phyloP scores from a whole-genome alignment of 192 early-diverging fungal genomes.

The Pilobolus umbonatus region DNA sequence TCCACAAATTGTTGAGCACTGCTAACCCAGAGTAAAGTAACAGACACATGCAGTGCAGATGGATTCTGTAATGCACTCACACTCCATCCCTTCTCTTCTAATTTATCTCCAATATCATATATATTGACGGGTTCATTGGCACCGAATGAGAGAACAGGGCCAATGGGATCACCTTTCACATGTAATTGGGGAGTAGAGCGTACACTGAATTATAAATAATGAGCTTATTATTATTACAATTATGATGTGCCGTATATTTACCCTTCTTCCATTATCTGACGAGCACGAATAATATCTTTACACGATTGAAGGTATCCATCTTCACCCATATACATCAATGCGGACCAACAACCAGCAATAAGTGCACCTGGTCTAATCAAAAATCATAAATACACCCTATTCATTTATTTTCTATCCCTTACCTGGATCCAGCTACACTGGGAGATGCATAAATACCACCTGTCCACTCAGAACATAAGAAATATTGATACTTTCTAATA shows the following conservation, averaged over 20 bases:
- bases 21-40: constrained; percentile 75
- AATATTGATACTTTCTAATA: constrained; percentile 90
- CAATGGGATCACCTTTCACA: constrained; percentile 79
- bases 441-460: constrained; percentile 97
- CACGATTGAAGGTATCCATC: constrained; percentile 81
- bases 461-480: constrained; percentile 85
- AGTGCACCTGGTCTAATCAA: constrained; percentile 72
- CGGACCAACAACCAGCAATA: constrained; percentile 95
- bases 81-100: constrained; percentile 80
- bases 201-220: constrained; percentile 32
- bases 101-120: constrained; percentile 78
- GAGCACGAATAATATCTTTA: constrained; percentile 72
- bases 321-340: constrained; percentile 84
- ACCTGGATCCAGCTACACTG: constrained; percentile 82
- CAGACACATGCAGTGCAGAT: constrained; percentile 83
- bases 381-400: background rate
- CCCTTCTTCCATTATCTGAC: constrained; percentile 63
- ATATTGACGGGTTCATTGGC: constrained; percentile 68
- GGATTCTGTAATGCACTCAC: constrained; percentile 88
- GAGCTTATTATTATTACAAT: background rate
- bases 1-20: constrained; percentile 65
- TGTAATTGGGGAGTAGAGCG: constrained; percentile 58
- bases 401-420: background rate
- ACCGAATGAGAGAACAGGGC: constrained; percentile 68
- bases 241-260: constrained; percentile 33